Evolutionary conservation across 2,329 filamentous ascomycete species (phyloP), one percentile per base, ranked within the genome.

Genomic region (Claviceps cyperi): DNA sequence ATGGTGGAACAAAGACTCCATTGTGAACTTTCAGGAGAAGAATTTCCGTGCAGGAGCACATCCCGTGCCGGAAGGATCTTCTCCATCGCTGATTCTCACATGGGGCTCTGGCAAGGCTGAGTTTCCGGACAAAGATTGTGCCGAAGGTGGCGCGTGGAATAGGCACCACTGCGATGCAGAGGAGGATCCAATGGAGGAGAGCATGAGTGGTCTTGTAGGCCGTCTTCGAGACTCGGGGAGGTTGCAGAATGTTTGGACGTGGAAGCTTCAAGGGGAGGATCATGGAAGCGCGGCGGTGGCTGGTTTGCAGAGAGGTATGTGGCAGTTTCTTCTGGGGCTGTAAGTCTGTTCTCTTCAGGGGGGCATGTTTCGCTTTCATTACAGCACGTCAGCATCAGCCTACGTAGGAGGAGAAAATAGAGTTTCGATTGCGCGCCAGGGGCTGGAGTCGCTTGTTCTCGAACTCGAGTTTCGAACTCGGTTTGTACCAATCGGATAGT

Each of bases 1-100:
- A 6, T 73, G 65, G 64, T 76, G 70, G 67, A 73, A 73, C 53
- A 56, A 69, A 15, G 55, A 62, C 1, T 72, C 66, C 48, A 61
- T 75, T 15, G 52, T 68, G 4, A 54, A 55, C 2, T 61, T 66
- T 32, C 61, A 62, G 35, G 55, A 66, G 47, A 40, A 53, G 0
- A 32, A 47, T 1, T 65, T 69, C 15, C 48, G 49, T 3, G 48
- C 48, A 22, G 15, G 21, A 5, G 21, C 19, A 4, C 7, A 19
- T 7, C 43, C 51, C 17, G 48, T 52, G 3, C 58, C 59, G 3
- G 40, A 24, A 8, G 40, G 11, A 6, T 43, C 40, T 6, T 53
- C 56, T 0, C 57, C 66, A 2, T 62, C 65, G 17, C 48, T 70
- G 8, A 60, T 64, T 8, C 58, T 67, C 17, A 64, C 66, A 0